Percentiles rank a stretch among this genome's conserved stretches.
These are phyloP conservation scores for Clohesyomyces aquaticus DNA, from an alignment of 495 filamentous ascomycete species.

Conservation along the genomic window DNA sequence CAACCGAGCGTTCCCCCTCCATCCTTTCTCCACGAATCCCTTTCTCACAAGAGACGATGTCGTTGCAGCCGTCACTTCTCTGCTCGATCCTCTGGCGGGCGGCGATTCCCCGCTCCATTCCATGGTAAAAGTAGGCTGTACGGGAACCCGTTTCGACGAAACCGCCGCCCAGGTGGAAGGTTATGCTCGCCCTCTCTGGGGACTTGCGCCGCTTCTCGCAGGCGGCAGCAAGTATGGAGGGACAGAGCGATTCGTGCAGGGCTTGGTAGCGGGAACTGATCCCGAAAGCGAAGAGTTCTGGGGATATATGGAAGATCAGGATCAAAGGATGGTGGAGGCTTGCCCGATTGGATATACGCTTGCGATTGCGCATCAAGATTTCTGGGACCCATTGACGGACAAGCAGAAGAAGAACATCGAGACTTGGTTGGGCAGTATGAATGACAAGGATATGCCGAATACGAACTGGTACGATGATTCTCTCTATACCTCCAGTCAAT, in stretches of 20 bases:
- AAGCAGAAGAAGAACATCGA: slow-evolving; percentile 64
- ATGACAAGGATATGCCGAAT: slow-evolving; percentile 71
- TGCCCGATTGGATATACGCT: slow-evolving; percentile 71
- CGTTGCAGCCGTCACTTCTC: slow-evolving; percentile 44
- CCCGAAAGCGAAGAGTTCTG: slow-evolving; percentile 70
- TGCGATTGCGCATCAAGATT: slow-evolving; percentile 61
- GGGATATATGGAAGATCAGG: slow-evolving; percentile 71
- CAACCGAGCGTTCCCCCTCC: slow-evolving; percentile 38
- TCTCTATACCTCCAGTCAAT: not conserved
- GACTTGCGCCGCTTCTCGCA: slow-evolving; percentile 67
- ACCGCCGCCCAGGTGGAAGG: slow-evolving; percentile 78
- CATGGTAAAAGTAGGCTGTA: slow-evolving; percentile 42
- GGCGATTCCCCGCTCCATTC: slow-evolving; percentile 43
- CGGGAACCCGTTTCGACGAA: slow-evolving; percentile 59
- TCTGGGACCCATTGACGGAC: slow-evolving; percentile 68
- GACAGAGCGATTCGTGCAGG: slow-evolving; percentile 66
- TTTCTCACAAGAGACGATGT: slow-evolving; percentile 45
- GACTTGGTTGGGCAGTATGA: slow-evolving; percentile 71
- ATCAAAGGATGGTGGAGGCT: slow-evolving; percentile 87
- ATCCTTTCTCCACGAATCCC: slow-evolving; percentile 47
- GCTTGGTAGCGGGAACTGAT: slow-evolving; percentile 69
- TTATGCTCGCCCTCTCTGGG: slow-evolving; percentile 74
- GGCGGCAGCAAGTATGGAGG: slow-evolving; percentile 66
- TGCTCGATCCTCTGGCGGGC: slow-evolving; percentile 45
- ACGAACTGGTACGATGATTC: slow-evolving; percentile 55